phyloP scores from a whole-genome alignment of 352 stramenopile species.

The Phytophthora meadii region DNA sequence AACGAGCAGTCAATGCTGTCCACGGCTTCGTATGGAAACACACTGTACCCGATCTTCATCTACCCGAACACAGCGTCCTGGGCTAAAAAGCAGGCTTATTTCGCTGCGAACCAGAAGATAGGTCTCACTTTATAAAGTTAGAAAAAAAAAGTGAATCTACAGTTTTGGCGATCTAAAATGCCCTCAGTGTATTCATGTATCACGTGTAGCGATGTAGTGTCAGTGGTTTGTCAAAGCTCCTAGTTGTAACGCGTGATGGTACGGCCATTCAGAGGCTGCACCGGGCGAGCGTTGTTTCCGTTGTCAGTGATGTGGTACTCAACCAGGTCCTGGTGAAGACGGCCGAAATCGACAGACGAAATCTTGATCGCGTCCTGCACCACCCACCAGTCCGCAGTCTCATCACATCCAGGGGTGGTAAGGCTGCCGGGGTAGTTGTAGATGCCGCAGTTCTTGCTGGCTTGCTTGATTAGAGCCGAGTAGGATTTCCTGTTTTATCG shows the following conservation, averaged over 20 bases:
- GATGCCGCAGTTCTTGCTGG: slow-evolving; percentile 20
- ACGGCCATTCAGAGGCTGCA: slow-evolving; percentile 50
- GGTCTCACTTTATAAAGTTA: slow-evolving; percentile 41
- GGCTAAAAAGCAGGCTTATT: slow-evolving; percentile 63
- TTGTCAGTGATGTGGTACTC: slow-evolving; percentile 48
- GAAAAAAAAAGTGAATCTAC: too few species aligned
- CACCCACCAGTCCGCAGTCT: slow-evolving; percentile 75
- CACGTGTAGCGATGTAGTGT: slow-evolving; percentile 7
- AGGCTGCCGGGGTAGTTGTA: slow-evolving; percentile 80
- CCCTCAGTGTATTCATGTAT: slow-evolving; percentile 12
- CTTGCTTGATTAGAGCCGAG: slow-evolving; percentile 26
- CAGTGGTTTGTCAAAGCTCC: not conserved
- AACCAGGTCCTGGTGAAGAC: slow-evolving; percentile 40
- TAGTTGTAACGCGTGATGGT: slow-evolving; percentile 33
- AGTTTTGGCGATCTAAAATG: not conserved
- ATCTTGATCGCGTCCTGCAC: slow-evolving; percentile 57
- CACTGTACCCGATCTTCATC: slow-evolving; percentile 79
- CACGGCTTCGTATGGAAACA: slow-evolving; percentile 55
- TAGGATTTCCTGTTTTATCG: slow-evolving; percentile 41
- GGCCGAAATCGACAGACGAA: slow-evolving; percentile 38
- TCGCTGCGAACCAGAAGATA: slow-evolving; percentile 50
- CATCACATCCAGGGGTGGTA: slow-evolving; percentile 59
- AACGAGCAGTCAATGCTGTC: slow-evolving; percentile 79
- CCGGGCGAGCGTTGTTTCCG: slow-evolving; percentile 52
- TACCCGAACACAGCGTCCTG: slow-evolving; percentile 74